These are phyloP conservation scores for Boletus patriciae DNA, from an alignment of 768 basidiomycete species.

Conservation along the genomic window DNA sequence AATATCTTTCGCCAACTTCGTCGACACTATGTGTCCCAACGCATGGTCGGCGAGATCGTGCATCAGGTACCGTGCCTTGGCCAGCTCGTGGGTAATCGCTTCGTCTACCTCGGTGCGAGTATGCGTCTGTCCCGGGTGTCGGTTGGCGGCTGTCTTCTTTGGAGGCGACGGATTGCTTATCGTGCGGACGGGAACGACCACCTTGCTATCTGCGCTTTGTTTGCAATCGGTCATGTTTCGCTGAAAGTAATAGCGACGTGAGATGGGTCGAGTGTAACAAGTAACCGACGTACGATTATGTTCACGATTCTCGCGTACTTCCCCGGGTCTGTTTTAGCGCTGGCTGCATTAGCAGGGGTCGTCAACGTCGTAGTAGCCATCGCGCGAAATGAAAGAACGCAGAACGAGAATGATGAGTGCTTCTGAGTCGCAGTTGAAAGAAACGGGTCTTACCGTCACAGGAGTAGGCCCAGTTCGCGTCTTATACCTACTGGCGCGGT, in stretches of 20 bases:
- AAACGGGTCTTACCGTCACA: too few relatives aligned
- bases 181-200: not conserved
- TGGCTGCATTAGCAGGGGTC: not conserved
- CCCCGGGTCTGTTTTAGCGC: too few relatives aligned
- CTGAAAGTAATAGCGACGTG: not conserved
- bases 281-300: not conserved
- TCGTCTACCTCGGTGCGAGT: not conserved
- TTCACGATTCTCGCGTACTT: not conserved
- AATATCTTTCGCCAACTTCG: constrained; percentile 1
- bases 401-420: not conserved
- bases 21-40: constrained; percentile 1
- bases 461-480: too few relatives aligned
- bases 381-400: not conserved
- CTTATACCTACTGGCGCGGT: too few relatives aligned
- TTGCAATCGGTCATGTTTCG: not conserved
- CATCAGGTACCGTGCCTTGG: constrained; percentile 2
- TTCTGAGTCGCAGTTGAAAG: not conserved
- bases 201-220: not conserved
- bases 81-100: constrained; percentile 8
- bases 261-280: not conserved
- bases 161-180: not conserved
- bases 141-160: constrained; percentile 1
- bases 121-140: constrained; percentile 1
- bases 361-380: not conserved
- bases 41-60: constrained; percentile 17